phyloP scores from a whole-genome alignment of 768 basidiomycete genomes.

The Rhizopogon rudus region DNA sequence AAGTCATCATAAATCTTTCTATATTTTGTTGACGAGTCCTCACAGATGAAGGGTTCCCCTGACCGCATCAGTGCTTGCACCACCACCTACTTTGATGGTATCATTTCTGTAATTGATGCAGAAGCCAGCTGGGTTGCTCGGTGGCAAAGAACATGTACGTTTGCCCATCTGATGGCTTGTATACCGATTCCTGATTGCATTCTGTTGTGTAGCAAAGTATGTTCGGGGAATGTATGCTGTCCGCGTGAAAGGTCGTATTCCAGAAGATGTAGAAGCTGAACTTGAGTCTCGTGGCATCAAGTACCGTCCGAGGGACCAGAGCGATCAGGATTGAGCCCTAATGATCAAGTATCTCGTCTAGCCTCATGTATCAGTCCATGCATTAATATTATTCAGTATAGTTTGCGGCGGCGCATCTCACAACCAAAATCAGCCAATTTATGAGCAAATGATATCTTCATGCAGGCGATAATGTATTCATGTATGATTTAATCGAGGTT shows the following conservation, averaged over 20 bases:
- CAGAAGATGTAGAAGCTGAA: conserved; percentile 81
- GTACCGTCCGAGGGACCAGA: conserved; percentile 82
- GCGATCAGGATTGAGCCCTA: conserved; percentile 53
- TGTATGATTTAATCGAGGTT: too few relatives aligned
- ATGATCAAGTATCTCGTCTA: too few relatives aligned
- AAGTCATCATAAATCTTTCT: background rate
- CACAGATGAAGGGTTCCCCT: conserved; percentile 80
- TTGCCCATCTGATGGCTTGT: background rate
- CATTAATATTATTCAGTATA: too few relatives aligned
- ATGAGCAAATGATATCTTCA: too few relatives aligned
- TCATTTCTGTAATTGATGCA: conserved; percentile 83
- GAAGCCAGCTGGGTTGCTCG: conserved; percentile 92
- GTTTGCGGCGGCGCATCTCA: too few relatives aligned
- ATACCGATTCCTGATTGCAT: conserved; percentile 2
- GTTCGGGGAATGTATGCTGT: conserved; percentile 92
- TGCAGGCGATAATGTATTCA: too few relatives aligned
- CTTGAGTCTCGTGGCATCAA: conserved; percentile 73
- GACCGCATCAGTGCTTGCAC: conserved; percentile 87
- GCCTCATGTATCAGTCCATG: too few relatives aligned
- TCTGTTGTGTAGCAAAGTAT: conserved; percentile 65
- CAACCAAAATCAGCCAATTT: too few relatives aligned
- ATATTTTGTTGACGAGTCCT: background rate
- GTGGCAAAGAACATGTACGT: conserved; percentile 91
- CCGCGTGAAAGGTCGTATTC: conserved; percentile 79
- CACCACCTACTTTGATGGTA: conserved; percentile 88